Evolutionary conservation across 768 basidiomycete genomes (phyloP), one percentile per base, ranked within the genome.

Genomic region (Xerocomellus amylosporus): DNA sequence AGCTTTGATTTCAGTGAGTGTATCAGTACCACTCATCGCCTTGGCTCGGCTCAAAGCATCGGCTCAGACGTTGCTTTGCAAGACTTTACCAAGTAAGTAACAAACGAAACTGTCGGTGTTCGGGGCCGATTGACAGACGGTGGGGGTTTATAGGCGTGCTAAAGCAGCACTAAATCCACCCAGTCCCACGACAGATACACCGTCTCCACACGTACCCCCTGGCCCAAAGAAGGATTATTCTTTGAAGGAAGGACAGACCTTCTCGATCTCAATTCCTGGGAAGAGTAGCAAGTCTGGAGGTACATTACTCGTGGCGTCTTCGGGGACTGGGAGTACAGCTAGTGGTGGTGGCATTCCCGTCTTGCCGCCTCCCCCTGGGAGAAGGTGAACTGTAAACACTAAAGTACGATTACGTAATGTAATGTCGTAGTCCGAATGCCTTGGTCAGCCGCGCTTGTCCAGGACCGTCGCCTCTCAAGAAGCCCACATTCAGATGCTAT

Each of bases 221-320:
- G 91, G 87, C 10, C 90, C 92, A 2, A 93, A 93, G 77, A 91
- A 92, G 71, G 94, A 98, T 62, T 97, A 93, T 71, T 89, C 88
- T 37, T 73, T 98, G 61, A 97, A 96, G 70, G 92, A 93, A 61
- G 94, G 94, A 9, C 91, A 98, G 69, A 97, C 94, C 0, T 95
- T 98, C 70, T 87, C 88, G 5, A 96, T 98, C 59, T 76, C 83
- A 33, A 91, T 97, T 55, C 95, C 94, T 8, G 93, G 93, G n/a
- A 83, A 86, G 49, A 74, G 70, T 51, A 79, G 79, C 67, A 55
- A 72, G 17, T 58, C 71, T 7, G 72, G 65, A 39, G 61, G 70
- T 33, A 58, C 68, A 19, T 66, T 71, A 58, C 62, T 82, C 34
- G 60, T 83, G 19, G 75, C 71, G 45, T 73, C 75, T 20, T 56